Conservation (phyloP, 2,329 filamentous ascomycete genomes). For the Botrytis paeoniae region DNA sequence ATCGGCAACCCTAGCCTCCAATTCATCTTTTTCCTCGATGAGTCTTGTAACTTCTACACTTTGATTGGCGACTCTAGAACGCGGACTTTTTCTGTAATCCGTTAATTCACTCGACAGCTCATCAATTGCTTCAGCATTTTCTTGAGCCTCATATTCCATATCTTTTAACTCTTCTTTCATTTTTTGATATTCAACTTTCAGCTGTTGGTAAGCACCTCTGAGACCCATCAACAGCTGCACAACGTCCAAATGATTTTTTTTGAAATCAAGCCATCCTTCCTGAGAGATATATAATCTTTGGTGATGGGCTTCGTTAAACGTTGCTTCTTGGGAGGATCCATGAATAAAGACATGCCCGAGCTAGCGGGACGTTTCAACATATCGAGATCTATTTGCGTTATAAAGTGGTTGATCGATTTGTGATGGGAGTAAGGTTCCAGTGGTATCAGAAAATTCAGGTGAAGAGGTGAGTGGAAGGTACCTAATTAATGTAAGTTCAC, state of each 20-base stretch:
- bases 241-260: neutral
- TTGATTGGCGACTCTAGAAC: too few species aligned
- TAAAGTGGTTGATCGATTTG: neutral
- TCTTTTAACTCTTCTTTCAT: too few species aligned
- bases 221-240: neutral
- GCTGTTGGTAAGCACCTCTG: neutral
- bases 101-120: too few species aligned
- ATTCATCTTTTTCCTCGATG: neutral
- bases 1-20: neutral
- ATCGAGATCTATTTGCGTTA: neutral
- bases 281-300: neutral
- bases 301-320: neutral
- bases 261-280: neutral
- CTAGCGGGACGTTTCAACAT: neutral
- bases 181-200: neutral
- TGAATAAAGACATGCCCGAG: neutral
- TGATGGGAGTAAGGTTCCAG: neutral
- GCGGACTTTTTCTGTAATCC: too few species aligned
- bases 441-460: neutral
- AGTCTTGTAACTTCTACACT: too few species aligned
- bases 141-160: too few species aligned
- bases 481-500: neutral
- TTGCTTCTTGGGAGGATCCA: neutral
- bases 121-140: too few species aligned
- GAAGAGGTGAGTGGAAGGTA: neutral